A percentile compares a stretch with the other conserved stretches of the same genome.
These are phyloP conservation scores for Tolypocladium tundrense DNA, from an alignment of 2,329 filamentous ascomycete genomes.

Conservation along the genomic window DNA sequence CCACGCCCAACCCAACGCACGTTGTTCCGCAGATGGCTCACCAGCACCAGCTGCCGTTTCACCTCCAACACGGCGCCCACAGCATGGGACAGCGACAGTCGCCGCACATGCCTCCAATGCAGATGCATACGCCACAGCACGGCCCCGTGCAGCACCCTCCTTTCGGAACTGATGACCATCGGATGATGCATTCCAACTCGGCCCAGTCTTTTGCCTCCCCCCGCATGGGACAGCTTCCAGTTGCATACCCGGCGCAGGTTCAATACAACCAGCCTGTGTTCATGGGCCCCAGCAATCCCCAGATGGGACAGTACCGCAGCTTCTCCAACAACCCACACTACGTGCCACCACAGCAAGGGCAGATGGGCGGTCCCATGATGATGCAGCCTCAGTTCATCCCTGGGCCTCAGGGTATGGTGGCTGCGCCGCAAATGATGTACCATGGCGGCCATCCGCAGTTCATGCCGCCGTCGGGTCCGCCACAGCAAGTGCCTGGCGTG, in stretches of 20 bases:
- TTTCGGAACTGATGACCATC: constrained; percentile 70
- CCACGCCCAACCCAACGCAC: constrained; percentile 60
- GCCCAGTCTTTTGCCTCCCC: constrained; percentile 81
- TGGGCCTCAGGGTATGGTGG: constrained; percentile 59
- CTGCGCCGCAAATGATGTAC: constrained; percentile 75
- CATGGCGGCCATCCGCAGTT: constrained; percentile 53
- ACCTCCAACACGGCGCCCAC: constrained; percentile 66
- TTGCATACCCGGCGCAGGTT: constrained; percentile 62
- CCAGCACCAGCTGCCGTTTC: constrained; percentile 74
- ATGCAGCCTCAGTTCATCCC: constrained; percentile 67
- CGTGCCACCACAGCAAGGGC: constrained; percentile 56
- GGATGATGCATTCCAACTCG: constrained; percentile 81
- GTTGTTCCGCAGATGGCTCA: constrained; percentile 65
- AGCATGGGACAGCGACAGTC: constrained; percentile 58
- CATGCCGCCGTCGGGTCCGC: constrained; percentile 49
- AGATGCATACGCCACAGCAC: constrained; percentile 66
- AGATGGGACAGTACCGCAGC: constrained; percentile 60
- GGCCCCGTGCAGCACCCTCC: constrained; percentile 52
- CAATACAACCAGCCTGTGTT: constrained; percentile 64
- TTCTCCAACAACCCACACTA: constrained; percentile 63
- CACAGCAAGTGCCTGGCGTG: constrained; percentile 51
- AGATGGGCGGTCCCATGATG: constrained; percentile 76
- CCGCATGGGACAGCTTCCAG: constrained; percentile 58
- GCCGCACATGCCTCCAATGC: constrained; percentile 67
- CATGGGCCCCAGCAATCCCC: constrained; percentile 58